Conservation (phyloP, 805 yeast species). For the Komagataella populi region DNA sequence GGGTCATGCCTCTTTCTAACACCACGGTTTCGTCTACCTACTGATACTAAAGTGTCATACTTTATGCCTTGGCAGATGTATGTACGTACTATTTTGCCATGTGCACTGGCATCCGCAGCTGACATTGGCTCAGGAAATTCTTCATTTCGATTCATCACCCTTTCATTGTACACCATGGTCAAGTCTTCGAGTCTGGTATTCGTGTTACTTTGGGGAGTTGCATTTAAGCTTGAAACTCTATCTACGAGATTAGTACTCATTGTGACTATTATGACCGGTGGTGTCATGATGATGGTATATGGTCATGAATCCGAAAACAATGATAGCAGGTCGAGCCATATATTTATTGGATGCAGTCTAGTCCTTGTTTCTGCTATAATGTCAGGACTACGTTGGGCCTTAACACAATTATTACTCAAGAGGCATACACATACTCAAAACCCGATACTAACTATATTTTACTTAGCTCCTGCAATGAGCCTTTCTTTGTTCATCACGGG, state of each 20-base stretch:
- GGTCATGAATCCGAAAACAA: slow-evolving; percentile 20
- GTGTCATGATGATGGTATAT: slow-evolving; percentile 82
- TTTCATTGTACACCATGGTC: slow-evolving; percentile 84
- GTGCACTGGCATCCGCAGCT: slow-evolving; percentile 79
- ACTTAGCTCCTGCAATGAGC: slow-evolving; percentile 79
- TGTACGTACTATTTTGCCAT: slow-evolving; percentile 53
- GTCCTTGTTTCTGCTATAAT: slow-evolving; percentile 70
- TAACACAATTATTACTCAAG: slow-evolving; percentile 72
- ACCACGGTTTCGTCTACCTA: slow-evolving; percentile 33
- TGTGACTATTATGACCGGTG: slow-evolving; percentile 66
- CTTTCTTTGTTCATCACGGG: slow-evolving; percentile 49
- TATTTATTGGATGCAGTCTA: slow-evolving; percentile 48
- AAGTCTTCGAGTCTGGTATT: slow-evolving; percentile 82
- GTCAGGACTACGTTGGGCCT: slow-evolving; percentile 91
- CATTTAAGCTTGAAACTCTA: slow-evolving; percentile 67
- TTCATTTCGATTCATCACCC: slow-evolving; percentile 64
- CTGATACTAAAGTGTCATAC: slow-evolving; percentile 6
- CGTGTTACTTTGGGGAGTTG: slow-evolving; percentile 77
- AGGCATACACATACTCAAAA: slow-evolving; percentile 45
- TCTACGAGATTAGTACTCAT: slow-evolving; percentile 55
- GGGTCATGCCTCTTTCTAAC: slow-evolving; percentile 25
- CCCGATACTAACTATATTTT: slow-evolving; percentile 75
- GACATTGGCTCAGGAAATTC: slow-evolving; percentile 91
- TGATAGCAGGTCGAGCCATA: slow-evolving; percentile 7
- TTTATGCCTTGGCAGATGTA: slow-evolving; percentile 24